phyloP scores from a whole-genome alignment of 2,329 filamentous ascomycete species.

The Trichoderma sp. region DNA sequence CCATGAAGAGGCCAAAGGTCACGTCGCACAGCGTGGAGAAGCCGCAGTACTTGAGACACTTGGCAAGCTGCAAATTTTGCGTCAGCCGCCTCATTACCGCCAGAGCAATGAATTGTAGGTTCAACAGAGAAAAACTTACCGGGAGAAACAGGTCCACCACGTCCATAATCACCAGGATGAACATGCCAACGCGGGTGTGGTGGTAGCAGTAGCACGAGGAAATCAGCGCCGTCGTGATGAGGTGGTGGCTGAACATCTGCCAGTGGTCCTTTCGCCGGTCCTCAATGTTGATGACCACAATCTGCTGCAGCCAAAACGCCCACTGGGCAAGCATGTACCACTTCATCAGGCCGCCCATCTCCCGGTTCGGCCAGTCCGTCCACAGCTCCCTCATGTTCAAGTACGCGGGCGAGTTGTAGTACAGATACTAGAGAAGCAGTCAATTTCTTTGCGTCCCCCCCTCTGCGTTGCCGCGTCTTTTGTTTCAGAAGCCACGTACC shows the following conservation, averaged over 20 bases:
- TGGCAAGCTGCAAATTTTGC: slow-evolving; percentile 65
- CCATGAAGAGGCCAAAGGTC: slow-evolving; percentile 82
- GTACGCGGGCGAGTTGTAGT: slow-evolving; percentile 76
- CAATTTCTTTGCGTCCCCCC: neutral
- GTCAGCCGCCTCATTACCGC: neutral
- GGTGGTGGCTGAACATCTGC: slow-evolving; percentile 95
- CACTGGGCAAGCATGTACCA: slow-evolving; percentile 88
- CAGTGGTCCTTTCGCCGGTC: slow-evolving; percentile 91
- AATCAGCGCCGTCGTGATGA: slow-evolving; percentile 83
- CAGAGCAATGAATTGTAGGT: neutral
- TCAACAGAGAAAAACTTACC: slow-evolving; percentile 54
- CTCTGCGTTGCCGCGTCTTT: neutral
- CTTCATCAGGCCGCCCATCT: slow-evolving; percentile 75
- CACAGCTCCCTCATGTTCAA: slow-evolving; percentile 77
- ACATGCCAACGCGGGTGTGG: slow-evolving; percentile 82
- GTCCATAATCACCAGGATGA: slow-evolving; percentile 92
- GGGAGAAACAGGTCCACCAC: slow-evolving; percentile 86
- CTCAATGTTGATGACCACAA: slow-evolving; percentile 92
- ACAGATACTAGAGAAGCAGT: slow-evolving; percentile 66
- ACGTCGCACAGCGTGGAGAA: slow-evolving; percentile 76
- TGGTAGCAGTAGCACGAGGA: slow-evolving; percentile 83
- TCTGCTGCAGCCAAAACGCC: slow-evolving; percentile 92
- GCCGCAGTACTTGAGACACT: slow-evolving; percentile 88
- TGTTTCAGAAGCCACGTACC: slow-evolving; percentile 55
- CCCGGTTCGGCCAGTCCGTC: slow-evolving; percentile 79